A percentile compares a stretch with the other conserved stretches of the same genome.
These are phyloP conservation scores for Xylaria sp. DNA, from an alignment of 2,329 filamentous ascomycete genomes.

Conservation along the genomic window DNA sequence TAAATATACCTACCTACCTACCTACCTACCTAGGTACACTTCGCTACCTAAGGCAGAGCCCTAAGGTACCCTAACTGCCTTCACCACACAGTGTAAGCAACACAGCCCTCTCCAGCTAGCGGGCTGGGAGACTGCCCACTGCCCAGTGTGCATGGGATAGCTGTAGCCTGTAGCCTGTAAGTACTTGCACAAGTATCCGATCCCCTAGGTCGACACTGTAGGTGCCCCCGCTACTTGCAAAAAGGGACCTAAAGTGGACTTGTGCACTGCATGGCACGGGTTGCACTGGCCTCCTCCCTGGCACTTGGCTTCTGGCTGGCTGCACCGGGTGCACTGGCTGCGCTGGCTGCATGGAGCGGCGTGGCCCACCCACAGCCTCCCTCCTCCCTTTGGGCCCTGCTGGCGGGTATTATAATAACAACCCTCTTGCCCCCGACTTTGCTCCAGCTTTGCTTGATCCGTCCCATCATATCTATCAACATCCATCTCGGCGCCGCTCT, in stretches of 20 bases:
- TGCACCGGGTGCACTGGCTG: constrained; percentile 21
- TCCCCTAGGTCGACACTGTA: background rate
- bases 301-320: constrained; percentile 17
- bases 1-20: no score
- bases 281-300: constrained; percentile 22
- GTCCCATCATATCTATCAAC: constrained; percentile 50
- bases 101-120: background rate
- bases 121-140: background rate
- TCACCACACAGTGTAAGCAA: background rate
- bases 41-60: background rate
- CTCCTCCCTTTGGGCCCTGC: constrained; percentile 21
- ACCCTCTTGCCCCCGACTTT: constrained; percentile 48
- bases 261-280: constrained; percentile 17
- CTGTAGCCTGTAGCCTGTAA: background rate
- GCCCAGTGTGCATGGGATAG: constrained; percentile 8
- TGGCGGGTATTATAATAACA: constrained; percentile 47
- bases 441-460: constrained; percentile 48
- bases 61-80: background rate
- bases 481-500: constrained; percentile 52
- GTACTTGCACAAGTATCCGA: background rate
- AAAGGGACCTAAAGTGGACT: constrained; percentile 26
- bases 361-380: constrained; percentile 32
- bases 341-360: constrained; percentile 26
- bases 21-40: background rate
- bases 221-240: constrained; percentile 1